Evolutionary conservation across 2,329 filamentous ascomycete genomes (phyloP).

Genomic region (Penicillium rolfsii): DNA sequence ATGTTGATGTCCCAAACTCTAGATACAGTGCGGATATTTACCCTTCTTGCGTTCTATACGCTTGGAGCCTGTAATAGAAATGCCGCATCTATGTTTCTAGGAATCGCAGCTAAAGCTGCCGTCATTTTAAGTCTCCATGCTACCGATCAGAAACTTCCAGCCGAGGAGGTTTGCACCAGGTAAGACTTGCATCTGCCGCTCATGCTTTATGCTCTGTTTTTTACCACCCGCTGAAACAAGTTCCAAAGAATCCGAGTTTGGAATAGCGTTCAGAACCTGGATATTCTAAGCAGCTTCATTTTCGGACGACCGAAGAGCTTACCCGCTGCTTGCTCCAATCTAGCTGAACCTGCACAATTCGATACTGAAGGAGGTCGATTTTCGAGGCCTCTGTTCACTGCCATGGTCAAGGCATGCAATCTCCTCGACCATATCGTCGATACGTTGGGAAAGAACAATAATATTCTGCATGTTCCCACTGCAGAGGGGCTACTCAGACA

Average conservation of each 20-base stretch:
- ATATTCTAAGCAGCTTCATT: not conserved
- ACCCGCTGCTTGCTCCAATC: not conserved
- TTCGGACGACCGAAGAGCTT: not conserved
- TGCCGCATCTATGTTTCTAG: not conserved
- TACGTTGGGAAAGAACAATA: not conserved
- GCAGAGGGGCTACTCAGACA: not conserved
- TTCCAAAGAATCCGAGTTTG: not conserved
- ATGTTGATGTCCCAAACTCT: not conserved
- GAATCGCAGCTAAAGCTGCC: not conserved
- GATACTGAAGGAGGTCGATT: not conserved
- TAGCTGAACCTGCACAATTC: not conserved
- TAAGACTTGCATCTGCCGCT: not conserved
- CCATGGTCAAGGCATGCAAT: not conserved
- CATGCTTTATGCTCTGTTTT: not conserved
- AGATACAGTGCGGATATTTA: not conserved
- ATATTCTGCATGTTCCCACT: not conserved
- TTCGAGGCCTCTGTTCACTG: not conserved
- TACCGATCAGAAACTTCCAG: not conserved
- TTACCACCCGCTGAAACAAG: not conserved
- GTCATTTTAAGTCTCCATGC: not conserved
- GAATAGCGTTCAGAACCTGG: not conserved
- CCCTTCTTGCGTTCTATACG: not conserved
- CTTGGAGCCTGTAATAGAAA: not conserved
- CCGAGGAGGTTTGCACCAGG: not conserved
- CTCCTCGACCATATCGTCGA: not conserved